Percentiles rank a stretch among this genome's conserved stretches.
Evolutionary conservation across 352 stramenopile genomes (phyloP).

Genomic region (Phytophthora palmivora): DNA sequence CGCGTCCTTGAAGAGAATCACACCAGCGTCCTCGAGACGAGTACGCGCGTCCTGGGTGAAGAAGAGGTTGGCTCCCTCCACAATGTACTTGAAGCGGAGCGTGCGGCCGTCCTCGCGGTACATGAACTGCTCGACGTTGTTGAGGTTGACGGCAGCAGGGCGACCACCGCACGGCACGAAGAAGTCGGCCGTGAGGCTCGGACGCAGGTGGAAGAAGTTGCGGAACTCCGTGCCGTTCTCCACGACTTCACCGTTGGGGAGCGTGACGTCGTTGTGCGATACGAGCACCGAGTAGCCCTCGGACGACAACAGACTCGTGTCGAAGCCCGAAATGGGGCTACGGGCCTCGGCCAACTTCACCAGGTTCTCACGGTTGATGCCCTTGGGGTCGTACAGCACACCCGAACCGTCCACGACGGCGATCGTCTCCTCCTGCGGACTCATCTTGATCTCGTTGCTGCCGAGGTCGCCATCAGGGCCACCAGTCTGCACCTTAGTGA

Average conservation of each 20-base stretch:
- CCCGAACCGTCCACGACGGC: slow-evolving; percentile 95
- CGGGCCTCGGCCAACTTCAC: slow-evolving; percentile 92
- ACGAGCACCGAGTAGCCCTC: slow-evolving; percentile 76
- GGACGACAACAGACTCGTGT: slow-evolving; percentile 71
- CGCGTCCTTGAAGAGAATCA: slow-evolving; percentile 98
- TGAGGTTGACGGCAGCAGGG: slow-evolving; percentile 95
- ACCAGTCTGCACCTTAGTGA: slow-evolving; percentile 97
- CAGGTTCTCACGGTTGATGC: slow-evolving; percentile 93
- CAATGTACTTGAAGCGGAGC: slow-evolving; percentile 95
- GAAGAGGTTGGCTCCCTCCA: slow-evolving; percentile 98
- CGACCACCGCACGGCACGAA: slow-evolving; percentile 97
- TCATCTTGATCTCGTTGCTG: slow-evolving; percentile 98
- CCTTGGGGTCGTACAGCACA: slow-evolving; percentile 95
- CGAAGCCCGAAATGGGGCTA: slow-evolving; percentile 92
- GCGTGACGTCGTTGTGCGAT: slow-evolving; percentile 75
- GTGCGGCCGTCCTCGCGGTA: slow-evolving; percentile 71
- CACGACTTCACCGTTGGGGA: slow-evolving; percentile 72
- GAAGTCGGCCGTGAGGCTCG: slow-evolving; percentile 92
- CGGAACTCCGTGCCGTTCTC: slow-evolving; percentile 96
- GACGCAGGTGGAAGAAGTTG: slow-evolving; percentile 97
- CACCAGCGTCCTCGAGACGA: slow-evolving; percentile 94
- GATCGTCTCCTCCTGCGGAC: slow-evolving; percentile 95
- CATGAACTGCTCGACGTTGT: slow-evolving; percentile 94
- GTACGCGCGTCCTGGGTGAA: slow-evolving; percentile 95
- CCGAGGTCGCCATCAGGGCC: slow-evolving; percentile 98